Conservation (phyloP, 2,329 filamentous ascomycete species). For the Phialophora expanda region DNA sequence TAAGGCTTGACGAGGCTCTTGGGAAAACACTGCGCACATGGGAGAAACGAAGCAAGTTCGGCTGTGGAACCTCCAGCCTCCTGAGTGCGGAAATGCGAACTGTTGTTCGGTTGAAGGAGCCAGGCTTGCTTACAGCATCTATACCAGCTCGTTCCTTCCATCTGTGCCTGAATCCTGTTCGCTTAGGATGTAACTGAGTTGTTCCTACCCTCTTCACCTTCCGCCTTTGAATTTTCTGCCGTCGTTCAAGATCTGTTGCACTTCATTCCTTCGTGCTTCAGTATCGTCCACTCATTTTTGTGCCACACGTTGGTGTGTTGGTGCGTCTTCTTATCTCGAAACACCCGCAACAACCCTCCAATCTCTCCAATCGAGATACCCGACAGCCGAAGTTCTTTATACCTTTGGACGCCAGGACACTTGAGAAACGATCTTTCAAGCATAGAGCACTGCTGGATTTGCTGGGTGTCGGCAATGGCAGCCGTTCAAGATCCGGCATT, state of each 20-base stretch:
- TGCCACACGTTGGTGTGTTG: slow-evolving; percentile 2
- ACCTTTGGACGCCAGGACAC: slow-evolving; percentile 8
- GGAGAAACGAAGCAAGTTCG: slow-evolving; percentile 7
- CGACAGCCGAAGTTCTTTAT: slow-evolving; percentile 15
- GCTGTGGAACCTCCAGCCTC: slow-evolving; percentile 16
- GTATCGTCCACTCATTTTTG: slow-evolving; percentile 40
- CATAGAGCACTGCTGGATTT: neutral
- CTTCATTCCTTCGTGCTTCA: slow-evolving; percentile 39
- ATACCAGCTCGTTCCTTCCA: slow-evolving; percentile 17
- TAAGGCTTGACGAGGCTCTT: slow-evolving; percentile 7
- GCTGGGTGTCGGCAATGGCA: slow-evolving; percentile 47
- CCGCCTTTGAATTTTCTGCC: neutral
- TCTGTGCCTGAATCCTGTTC: slow-evolving; percentile 16
- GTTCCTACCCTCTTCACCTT: slow-evolving; percentile 20
- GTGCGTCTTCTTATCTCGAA: slow-evolving; percentile 16
- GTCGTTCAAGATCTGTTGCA: slow-evolving; percentile 36
- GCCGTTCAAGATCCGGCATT: slow-evolving; percentile 62
- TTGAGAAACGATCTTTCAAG: slow-evolving; percentile 12
- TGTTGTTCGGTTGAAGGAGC: neutral
- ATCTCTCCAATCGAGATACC: slow-evolving; percentile 11
- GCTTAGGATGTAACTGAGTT: slow-evolving; percentile 24
- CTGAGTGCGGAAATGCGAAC: slow-evolving; percentile 2
- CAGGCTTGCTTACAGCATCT: neutral
- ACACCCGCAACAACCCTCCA: slow-evolving; percentile 16
- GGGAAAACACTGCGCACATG: slow-evolving; percentile 4